phyloP scores from a whole-genome alignment of 2,329 filamentous ascomycete genomes.

The Cladosporium sphaerospermum region DNA sequence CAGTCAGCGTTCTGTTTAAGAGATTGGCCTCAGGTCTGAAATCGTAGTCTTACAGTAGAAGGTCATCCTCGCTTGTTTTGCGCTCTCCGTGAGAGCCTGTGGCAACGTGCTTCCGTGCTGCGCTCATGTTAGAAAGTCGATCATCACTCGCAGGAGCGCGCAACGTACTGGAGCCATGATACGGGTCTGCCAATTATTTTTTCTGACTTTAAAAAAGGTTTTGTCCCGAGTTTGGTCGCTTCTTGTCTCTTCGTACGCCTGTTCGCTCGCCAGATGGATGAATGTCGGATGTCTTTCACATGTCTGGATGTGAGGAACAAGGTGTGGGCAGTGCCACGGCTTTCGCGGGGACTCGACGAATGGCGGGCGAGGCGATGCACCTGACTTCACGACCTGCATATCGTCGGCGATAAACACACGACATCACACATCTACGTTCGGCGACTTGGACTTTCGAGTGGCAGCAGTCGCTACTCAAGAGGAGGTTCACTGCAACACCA shows the following conservation, averaged over 20 bases:
- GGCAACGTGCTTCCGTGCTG: constrained; percentile 27
- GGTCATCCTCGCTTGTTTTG: constrained; percentile 27
- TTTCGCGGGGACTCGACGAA: background rate
- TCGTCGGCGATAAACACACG: background rate
- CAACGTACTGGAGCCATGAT: constrained; percentile 51
- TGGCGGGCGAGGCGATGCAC: background rate
- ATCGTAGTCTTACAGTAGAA: constrained; percentile 58
- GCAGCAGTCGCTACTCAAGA: too few species aligned
- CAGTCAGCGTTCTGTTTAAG: too few species aligned
- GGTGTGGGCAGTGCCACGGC: background rate
- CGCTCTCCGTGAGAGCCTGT: constrained; percentile 48
- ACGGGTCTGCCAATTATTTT: too few species aligned
- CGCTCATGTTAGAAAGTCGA: background rate
- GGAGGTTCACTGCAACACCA: background rate
- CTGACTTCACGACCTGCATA: background rate
- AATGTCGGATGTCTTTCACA: constrained; percentile 16
- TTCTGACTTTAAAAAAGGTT: too few species aligned
- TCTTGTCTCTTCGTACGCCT: too few species aligned
- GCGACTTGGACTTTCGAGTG: too few species aligned
- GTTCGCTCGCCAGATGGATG: too few species aligned
- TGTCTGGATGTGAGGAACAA: background rate
- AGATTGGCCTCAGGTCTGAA: too few species aligned
- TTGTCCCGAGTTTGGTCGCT: too few species aligned
- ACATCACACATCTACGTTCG: background rate
- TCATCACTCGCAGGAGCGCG: background rate